phyloP scores from a whole-genome alignment of 176 grass and related monocot genomes.

The Dendrocalamus sinicus region DNA sequence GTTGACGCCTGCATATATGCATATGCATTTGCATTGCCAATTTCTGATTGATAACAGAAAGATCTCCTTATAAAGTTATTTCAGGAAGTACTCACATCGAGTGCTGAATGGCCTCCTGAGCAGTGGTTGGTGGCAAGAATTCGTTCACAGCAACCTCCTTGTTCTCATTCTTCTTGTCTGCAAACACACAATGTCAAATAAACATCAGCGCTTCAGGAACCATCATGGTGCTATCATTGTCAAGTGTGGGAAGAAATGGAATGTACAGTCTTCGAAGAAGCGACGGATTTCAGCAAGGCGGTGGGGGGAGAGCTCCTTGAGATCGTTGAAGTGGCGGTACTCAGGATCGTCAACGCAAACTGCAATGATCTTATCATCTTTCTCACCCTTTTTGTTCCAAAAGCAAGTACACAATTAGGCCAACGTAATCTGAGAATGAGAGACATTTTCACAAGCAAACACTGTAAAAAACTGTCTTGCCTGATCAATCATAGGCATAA shows the following conservation, averaged over 20 bases:
- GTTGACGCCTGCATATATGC: background rate
- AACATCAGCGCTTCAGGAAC: background rate
- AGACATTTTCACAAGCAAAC: background rate
- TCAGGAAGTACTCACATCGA: constrained; percentile 54
- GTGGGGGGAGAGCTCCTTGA: constrained; percentile 61
- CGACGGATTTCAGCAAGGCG: constrained; percentile 66
- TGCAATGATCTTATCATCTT: constrained; percentile 69
- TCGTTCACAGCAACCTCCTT: constrained; percentile 60
- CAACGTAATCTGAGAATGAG: constrained; percentile 2
- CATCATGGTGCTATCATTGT: background rate
- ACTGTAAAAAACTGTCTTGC: constrained; percentile 4
- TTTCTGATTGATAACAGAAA: background rate
- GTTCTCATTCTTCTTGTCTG: constrained; percentile 66
- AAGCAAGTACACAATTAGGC: constrained; percentile 28
- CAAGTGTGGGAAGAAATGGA: background rate
- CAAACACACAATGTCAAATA: background rate
- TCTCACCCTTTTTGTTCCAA: constrained; percentile 52
- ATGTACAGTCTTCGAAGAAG: constrained; percentile 67
- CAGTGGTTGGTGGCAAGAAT: constrained; percentile 54
- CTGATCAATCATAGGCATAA: constrained; percentile 79
- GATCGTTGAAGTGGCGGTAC: constrained; percentile 56
- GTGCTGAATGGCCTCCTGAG: constrained; percentile 46
- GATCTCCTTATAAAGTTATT: background rate
- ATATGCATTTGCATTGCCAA: background rate
- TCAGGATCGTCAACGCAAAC: constrained; percentile 66